These are phyloP conservation scores for Aeschynomene evenia DNA, from an alignment of 306 rosid genomes.

Conservation along the genomic window DNA sequence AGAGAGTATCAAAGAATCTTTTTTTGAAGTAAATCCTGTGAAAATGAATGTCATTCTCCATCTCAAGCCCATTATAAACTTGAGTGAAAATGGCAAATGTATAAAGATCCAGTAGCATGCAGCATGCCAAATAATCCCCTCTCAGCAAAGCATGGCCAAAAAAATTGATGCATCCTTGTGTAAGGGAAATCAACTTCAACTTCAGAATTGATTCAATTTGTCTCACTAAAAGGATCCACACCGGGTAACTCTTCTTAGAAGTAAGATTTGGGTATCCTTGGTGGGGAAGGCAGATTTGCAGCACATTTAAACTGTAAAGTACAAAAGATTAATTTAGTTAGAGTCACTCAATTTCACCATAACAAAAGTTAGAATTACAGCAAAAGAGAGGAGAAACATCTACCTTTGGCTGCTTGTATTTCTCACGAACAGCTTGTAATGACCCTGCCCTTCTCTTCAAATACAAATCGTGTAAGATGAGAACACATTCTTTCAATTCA, in stretches of 20 bases:
- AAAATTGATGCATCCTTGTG: not conserved
- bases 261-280: conserved; percentile 53
- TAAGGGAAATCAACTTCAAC: not conserved
- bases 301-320: conserved; percentile 66
- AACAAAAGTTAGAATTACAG: not conserved
- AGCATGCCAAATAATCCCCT: not conserved
- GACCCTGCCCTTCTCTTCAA: conserved; percentile 64
- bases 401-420: conserved; percentile 82
- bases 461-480: conserved; percentile 61
- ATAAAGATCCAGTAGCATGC: not conserved
- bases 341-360: not conserved
- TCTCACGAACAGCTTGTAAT: conserved; percentile 59
- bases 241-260: conserved; percentile 33
- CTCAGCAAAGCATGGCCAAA: not conserved
- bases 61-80: not conserved
- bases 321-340: not conserved
- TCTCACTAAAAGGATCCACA: not conserved
- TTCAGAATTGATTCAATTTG: not conserved
- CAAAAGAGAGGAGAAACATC: not conserved
- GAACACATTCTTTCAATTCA: conserved; percentile 65
- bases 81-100: not conserved
- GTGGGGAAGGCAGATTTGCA: conserved; percentile 65
- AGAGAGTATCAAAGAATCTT: too few relatives aligned
- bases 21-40: not conserved
- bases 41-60: not conserved